Base-by-base conservation (phyloP, 176 grass and related monocot species). In the Carex littledalei region DNA sequence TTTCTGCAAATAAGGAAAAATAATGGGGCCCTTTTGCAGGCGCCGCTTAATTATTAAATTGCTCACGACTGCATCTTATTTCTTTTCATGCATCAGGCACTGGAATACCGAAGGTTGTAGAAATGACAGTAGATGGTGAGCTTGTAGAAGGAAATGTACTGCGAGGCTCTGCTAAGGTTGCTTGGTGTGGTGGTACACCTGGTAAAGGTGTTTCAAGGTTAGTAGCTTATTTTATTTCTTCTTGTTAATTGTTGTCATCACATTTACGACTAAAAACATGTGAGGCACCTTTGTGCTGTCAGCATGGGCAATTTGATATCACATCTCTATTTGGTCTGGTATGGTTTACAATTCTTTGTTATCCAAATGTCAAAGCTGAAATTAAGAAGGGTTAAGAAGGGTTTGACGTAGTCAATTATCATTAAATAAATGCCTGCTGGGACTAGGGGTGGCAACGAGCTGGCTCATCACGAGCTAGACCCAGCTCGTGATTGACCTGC, bases 31-130 rank as follows among this genome's bases (percentile, higher is more conserved):
- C 53, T 7, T 41, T 3, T 54, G 11, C 43, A 50, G n/a, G 4
- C 20, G 12, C 43, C 12, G 6, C 14, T 56, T 55, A 56, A 15
- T 78, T 54, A 55, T 78, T 55, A 78, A 78, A 78, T 78, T 56
- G 50, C 47, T 76, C 6, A 78, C 56, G 21, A 24, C 20, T 29
- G 2, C 20, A 74, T 74, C 45, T 74, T 73, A 24, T 78, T 22
- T 56, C 47, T 50, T 69, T 94, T 86, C 82, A 1, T 76, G 89
- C 87, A 64, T 59, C 82, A 95, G 93, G 96, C 62, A 95, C 96
- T 91, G 91, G 96, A 87, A 94, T 84, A 85, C 96, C 96, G 80
- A 99, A 99, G 91, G 87, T 99, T 63, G 81, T 99, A 49, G 90
- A 88, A 85, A 50, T 95, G 84, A 84, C 67, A 64, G 87, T 99